Evolutionary conservation across 2,329 filamentous ascomycete genomes (phyloP), one percentile per base, ranked within the genome.

Genomic region (Aphanocladium album): DNA sequence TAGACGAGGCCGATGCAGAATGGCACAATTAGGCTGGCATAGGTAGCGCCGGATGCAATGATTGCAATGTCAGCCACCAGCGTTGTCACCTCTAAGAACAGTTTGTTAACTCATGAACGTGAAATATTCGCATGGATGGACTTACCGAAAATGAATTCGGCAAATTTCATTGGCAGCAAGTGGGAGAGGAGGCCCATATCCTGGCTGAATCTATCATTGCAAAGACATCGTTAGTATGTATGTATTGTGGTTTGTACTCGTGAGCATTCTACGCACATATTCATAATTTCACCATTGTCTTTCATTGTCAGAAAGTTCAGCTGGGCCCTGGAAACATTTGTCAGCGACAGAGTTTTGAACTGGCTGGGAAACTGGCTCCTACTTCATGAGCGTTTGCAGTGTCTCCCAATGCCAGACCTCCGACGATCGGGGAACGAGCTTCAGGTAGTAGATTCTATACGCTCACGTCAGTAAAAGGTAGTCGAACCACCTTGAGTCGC

Each of bases 1-100:
- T 64, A 68, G 7, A 68, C 52, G 8, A 60, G 57, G 21, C 62
- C 27, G 7, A 63, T 4, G 0, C 33, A 51, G 9, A 76, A 58
- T 0, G 82, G 81, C n/a, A 83, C 71, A 0, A 73, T 74, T 2
- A 79, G 66, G 0, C 72, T 72, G 0, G 80, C 72, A 52, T 76
- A 76, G 46, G 73, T 76, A 3, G 81, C 76, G 2, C 76, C 74
- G 7, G 43, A 47, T 6, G 69, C 70, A 39, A 79, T 74, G 2
- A 79, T 64, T 8, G 5, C 43, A 9, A 39, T 23, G n/a, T 47
- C 39, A 33, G 19, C 21, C 7, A 56, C 17, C 21, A 46, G n/a
- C 2, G 43, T 33, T 30, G 37, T 30, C 8, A 25, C 21, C n/a
- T 30, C 52, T 56, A 16, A 17, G 7, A 8, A 45, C 6, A 12